Percentiles rank a stretch among this genome's conserved stretches.
phyloP scores from a whole-genome alignment of 2,329 filamentous ascomycete species.

The Colletotrichum musicola region DNA sequence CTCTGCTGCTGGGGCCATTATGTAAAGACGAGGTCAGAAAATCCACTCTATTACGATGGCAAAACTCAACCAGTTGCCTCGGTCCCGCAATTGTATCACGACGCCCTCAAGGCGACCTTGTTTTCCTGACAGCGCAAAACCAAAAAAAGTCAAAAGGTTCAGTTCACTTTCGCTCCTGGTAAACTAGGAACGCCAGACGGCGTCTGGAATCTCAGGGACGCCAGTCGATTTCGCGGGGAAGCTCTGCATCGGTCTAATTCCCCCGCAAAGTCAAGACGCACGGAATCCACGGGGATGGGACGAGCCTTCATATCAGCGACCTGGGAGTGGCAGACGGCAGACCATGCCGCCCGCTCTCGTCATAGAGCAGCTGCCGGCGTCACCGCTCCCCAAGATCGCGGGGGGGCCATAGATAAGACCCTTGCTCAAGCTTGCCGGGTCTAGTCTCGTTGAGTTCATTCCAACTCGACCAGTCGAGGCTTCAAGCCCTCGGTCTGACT shows the following conservation, averaged over 20 bases:
- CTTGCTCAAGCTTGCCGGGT: constrained; percentile 14
- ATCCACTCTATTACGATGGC: constrained; percentile 38
- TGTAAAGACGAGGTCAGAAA: constrained; percentile 34
- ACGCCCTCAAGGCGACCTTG: constrained; percentile 15
- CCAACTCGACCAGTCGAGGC: constrained; percentile 26
- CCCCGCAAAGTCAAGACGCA: constrained; percentile 36
- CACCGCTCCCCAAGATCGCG: constrained; percentile 36
- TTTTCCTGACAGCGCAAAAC: constrained; percentile 32
- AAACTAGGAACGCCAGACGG: constrained; percentile 15
- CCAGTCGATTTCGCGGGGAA: constrained; percentile 35
- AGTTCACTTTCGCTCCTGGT: constrained; percentile 4
- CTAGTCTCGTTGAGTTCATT: constrained; percentile 18
- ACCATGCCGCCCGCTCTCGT: not conserved
- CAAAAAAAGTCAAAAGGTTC: not conserved
- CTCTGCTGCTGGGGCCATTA: constrained; percentile 35
- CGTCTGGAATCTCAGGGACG: constrained; percentile 32
- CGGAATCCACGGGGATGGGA: constrained; percentile 20
- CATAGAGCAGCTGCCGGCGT: constrained; percentile 26
- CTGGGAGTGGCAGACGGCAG: not conserved
- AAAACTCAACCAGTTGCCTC: constrained; percentile 33
- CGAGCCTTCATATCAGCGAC: constrained; percentile 13
- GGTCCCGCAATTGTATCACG: constrained; percentile 23
- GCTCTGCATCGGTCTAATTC: constrained; percentile 35
- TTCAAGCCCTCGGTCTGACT: constrained; percentile 35
- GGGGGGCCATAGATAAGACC: constrained; percentile 36